Conservation (phyloP, 2,329 filamentous ascomycete genomes). For the Fusarium albosuccineum region DNA sequence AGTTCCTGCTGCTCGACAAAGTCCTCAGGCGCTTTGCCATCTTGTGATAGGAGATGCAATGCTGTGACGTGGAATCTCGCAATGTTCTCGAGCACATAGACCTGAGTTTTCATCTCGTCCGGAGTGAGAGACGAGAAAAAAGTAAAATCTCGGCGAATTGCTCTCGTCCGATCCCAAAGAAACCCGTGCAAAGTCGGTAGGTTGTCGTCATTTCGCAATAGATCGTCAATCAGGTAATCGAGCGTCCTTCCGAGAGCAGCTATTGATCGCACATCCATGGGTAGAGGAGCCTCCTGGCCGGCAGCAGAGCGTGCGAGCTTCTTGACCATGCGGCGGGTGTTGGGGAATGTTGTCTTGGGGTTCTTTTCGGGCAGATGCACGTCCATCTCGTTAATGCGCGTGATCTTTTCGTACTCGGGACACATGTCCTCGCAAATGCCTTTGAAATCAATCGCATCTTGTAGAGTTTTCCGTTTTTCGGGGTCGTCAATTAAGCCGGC, state of each 20-base stretch:
- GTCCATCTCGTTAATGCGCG: conserved; percentile 72
- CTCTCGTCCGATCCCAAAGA: conserved; percentile 76
- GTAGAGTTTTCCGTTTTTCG: conserved; percentile 70
- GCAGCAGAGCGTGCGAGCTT: conserved; percentile 76
- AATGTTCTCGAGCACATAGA: conserved; percentile 75
- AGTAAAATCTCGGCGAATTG: conserved; percentile 76
- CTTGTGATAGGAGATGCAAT: conserved; percentile 71
- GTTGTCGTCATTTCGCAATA: conserved; percentile 68
- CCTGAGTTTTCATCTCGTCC: conserved; percentile 69
- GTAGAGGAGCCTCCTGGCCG: conserved; percentile 75
- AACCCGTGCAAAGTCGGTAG: conserved; percentile 71
- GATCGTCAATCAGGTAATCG: conserved; percentile 72
- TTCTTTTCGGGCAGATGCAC: conserved; percentile 69
- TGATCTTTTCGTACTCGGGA: conserved; percentile 74
- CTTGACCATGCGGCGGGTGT: conserved; percentile 72
- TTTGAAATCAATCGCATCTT: conserved; percentile 75
- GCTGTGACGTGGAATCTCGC: conserved; percentile 75
- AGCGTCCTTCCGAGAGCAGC: conserved; percentile 69
- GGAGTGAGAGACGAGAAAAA: conserved; percentile 72
- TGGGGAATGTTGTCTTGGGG: conserved; percentile 58
- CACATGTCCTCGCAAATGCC: conserved; percentile 79
- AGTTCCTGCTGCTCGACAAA: conserved; percentile 77
- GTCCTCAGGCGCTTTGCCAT: conserved; percentile 67
- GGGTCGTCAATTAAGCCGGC: conserved; percentile 75
- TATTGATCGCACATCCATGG: conserved; percentile 75